Evolutionary conservation across 495 filamentous ascomycete genomes (phyloP).

Genomic region (Xylaria telfairii): DNA sequence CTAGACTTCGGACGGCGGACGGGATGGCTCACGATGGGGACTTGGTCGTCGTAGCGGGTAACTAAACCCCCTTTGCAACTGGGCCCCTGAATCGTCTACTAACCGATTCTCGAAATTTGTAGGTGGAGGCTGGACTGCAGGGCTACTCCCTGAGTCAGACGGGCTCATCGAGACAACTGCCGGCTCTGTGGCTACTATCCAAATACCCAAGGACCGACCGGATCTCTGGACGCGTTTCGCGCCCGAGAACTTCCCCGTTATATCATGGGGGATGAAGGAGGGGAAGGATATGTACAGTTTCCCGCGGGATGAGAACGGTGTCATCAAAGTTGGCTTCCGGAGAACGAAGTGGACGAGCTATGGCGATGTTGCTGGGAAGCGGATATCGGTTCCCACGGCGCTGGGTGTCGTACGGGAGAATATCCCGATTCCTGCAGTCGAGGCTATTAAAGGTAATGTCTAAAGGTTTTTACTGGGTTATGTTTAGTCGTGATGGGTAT

Average conservation of each 20-base stretch:
- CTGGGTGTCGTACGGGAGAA: slow-evolving; percentile 38
- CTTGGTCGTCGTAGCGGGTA: slow-evolving; percentile 39
- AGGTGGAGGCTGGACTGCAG: slow-evolving; percentile 46
- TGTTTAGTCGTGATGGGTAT: too few species aligned
- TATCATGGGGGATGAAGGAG: slow-evolving; percentile 40
- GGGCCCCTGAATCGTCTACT: neutral
- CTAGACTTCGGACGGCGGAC: slow-evolving; percentile 44
- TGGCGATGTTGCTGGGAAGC: slow-evolving; percentile 26
- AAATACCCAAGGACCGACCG: slow-evolving; percentile 37
- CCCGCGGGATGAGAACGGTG: slow-evolving; percentile 44
- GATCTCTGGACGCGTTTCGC: slow-evolving; percentile 42
- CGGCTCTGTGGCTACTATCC: slow-evolving; percentile 46
- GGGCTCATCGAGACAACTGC: slow-evolving; percentile 52
- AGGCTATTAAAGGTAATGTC: slow-evolving; percentile 34
- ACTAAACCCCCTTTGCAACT: neutral
- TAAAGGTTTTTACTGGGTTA: neutral
- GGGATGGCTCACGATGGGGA: slow-evolving; percentile 37
- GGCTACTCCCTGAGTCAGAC: slow-evolving; percentile 40
- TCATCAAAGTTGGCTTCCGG: slow-evolving; percentile 54
- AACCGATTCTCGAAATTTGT: neutral
- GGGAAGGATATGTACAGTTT: slow-evolving; percentile 50
- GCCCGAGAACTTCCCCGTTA: slow-evolving; percentile 45
- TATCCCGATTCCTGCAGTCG: slow-evolving; percentile 44
- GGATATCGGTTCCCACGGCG: slow-evolving; percentile 34
- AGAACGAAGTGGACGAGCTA: slow-evolving; percentile 48